Percentiles rank a stretch among this genome's conserved stretches.
Evolutionary conservation across 2,329 filamentous ascomycete genomes (phyloP).

Genomic region (Gyromitra esculenta): DNA sequence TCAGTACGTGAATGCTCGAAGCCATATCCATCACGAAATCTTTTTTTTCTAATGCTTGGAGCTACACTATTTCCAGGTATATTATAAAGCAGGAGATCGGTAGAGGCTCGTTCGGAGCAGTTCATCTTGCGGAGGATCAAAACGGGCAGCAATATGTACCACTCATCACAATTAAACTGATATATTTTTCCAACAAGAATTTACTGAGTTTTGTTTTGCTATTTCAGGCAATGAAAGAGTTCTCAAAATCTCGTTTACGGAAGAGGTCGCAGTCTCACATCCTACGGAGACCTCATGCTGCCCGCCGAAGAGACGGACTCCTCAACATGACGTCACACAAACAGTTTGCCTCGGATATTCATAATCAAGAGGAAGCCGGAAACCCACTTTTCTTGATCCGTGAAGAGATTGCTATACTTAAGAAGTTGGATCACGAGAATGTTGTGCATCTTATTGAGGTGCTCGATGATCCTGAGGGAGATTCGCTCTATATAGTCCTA

Average conservation of each 20-base stretch:
- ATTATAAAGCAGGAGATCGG: constrained; percentile 94
- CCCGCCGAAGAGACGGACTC: constrained; percentile 68
- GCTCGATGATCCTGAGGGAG: constrained; percentile 91
- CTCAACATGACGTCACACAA: constrained; percentile 67
- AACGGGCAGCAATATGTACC: constrained; percentile 92
- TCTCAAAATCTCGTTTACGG: constrained; percentile 89
- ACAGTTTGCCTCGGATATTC: constrained; percentile 66
- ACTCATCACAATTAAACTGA: constrained; percentile 29
- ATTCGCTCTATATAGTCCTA: constrained; percentile 97
- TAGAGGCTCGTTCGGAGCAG: constrained; percentile 92
- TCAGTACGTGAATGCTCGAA: constrained; percentile 50
- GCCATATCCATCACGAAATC: neutral
- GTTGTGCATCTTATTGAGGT: constrained; percentile 94
- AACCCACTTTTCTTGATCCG: constrained; percentile 86
- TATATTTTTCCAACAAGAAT: constrained; percentile 6
- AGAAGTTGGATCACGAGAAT: constrained; percentile 94
- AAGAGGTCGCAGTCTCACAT: constrained; percentile 92
- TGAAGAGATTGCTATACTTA: constrained; percentile 98
- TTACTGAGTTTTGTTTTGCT: constrained; percentile 46
- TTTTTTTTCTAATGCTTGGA: neutral
- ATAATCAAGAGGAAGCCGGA: constrained; percentile 67
- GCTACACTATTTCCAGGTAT: constrained; percentile 65
- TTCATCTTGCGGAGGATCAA: constrained; percentile 89
- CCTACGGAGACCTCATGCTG: constrained; percentile 71
- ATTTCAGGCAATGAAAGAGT: constrained; percentile 89